A percentile compares a stretch with the other conserved stretches of the same genome.
phyloP scores from a whole-genome alignment of 2,329 filamentous ascomycete genomes.

The Penicillium sumatraense region DNA sequence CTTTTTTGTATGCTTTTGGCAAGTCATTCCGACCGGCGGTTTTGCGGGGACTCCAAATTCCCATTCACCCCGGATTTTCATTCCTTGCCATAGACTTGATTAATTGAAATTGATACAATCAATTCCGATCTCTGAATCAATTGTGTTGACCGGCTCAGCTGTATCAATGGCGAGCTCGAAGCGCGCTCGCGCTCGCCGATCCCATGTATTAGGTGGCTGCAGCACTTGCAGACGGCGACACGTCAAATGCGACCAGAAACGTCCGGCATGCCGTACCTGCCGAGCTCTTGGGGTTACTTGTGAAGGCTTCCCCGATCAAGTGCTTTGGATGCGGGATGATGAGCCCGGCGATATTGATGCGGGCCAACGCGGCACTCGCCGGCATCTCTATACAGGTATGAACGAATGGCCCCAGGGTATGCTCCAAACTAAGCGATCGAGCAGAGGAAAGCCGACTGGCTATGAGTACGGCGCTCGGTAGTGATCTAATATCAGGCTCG shows the following conservation, averaged over 20 bases:
- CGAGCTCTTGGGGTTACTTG: slow-evolving; percentile 32
- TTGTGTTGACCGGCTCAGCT: background rate
- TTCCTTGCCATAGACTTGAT: background rate
- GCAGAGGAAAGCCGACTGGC: slow-evolving; percentile 34
- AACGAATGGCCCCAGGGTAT: background rate
- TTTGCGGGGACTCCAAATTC: slow-evolving; percentile 9
- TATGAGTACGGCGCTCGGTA: slow-evolving; percentile 36
- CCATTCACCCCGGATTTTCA: slow-evolving; percentile 1
- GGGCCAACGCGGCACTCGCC: slow-evolving; percentile 27
- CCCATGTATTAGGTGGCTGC: slow-evolving; percentile 40
- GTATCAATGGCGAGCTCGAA: slow-evolving; percentile 20
- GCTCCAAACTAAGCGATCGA: background rate
- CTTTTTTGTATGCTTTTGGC: slow-evolving; percentile 6
- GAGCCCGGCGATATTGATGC: slow-evolving; percentile 8
- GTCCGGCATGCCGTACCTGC: slow-evolving; percentile 38
- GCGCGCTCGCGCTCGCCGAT: slow-evolving; percentile 26
- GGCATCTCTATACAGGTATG: slow-evolving; percentile 39
- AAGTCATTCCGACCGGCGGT: slow-evolving; percentile 12
- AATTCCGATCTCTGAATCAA: background rate
- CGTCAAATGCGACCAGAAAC: slow-evolving; percentile 43
- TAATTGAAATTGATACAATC: background rate
- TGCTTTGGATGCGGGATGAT: slow-evolving; percentile 34
- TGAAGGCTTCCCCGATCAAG: slow-evolving; percentile 35
- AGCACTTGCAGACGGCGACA: slow-evolving; percentile 40
- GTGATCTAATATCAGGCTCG: slow-evolving; percentile 33